These are phyloP conservation scores for Aureobasidium leucospermi DNA, from an alignment of 2,329 filamentous ascomycete species.

Conservation along the genomic window DNA sequence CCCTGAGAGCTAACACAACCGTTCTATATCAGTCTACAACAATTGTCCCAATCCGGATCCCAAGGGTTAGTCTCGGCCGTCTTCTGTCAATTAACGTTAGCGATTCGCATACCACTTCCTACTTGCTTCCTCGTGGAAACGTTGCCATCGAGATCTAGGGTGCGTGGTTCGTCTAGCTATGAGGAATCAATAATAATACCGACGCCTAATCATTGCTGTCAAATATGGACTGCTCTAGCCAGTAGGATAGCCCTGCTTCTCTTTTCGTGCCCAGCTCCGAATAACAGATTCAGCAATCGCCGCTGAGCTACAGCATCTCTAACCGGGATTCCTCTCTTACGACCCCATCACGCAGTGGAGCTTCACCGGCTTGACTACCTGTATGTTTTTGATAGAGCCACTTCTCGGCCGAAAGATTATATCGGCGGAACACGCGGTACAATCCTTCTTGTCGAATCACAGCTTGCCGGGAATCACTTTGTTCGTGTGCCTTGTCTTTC, in stretches of 20 bases:
- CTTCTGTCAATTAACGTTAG: slow-evolving; percentile 1
- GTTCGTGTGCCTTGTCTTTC: too few relatives aligned
- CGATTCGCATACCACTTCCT: not conserved
- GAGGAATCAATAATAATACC: not conserved
- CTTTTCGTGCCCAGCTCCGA: not conserved
- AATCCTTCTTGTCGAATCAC: too few relatives aligned
- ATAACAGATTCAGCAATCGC: not conserved
- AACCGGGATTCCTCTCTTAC: not conserved
- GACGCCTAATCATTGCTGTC: not conserved
- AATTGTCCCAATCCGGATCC: not conserved
- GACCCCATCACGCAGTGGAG: not conserved
- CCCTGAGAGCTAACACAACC: not conserved
- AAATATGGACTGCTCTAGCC: not conserved
- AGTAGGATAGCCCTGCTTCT: not conserved
- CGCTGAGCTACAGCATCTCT: not conserved
- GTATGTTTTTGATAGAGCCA: not conserved
- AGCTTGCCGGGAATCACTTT: too few relatives aligned
- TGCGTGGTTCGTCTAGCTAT: not conserved
- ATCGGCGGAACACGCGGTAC: not conserved
- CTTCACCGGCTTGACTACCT: not conserved
- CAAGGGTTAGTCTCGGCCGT: not conserved
- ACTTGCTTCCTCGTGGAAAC: slow-evolving; percentile 2
- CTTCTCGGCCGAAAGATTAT: not conserved
- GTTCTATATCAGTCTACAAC: not conserved
- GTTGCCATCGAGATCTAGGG: slow-evolving; percentile 7